Base-by-base conservation (phyloP, 306 rosid genomes). In the Rosa rugosa region DNA sequence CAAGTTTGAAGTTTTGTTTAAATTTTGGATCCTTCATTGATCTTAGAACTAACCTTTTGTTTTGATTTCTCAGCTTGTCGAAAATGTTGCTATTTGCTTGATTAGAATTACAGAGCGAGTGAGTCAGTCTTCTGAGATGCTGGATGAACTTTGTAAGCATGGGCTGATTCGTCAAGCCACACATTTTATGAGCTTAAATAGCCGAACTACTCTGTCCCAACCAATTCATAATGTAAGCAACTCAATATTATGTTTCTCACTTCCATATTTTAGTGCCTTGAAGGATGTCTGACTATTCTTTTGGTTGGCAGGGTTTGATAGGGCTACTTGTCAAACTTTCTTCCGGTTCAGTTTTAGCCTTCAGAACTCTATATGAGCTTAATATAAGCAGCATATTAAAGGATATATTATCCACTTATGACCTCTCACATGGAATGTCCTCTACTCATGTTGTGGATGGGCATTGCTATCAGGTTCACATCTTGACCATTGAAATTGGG, bases 131-230 rank as follows among this genome's bases (percentile, higher is more conserved):
- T 66, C 91, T 36, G 92, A 89, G 79, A 83, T 85, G 86, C 87
- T 93, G 94, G 95, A 96, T 84, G 92, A 88, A 71, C 90, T 96
- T 90, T 93, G 99, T 80, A 83, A 75, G 80, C 94, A 89, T 59
- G 98, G 91, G 75, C 66, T 96, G 86, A 86, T 96, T 83, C 91
- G 86, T 76, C 98, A 88, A 69, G 91, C 79, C 83, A 85, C 86
- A 12, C 84, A 89, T 85, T 88, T 93, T 78, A 75, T 96, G 79
- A 86, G 87, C 83, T 80, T 87, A 85, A 93, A 86, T 88, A 83
- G 87, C 75, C 88, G 87, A 49, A 83, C 91, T 11, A 83, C 93
- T 38, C 72, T 90, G 66, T 91, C 99, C 63, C 89, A 73, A 56
- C 84, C 89, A 69, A 82, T 85, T 71, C 88, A 85, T 82, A 96